Percentiles rank a stretch among this genome's conserved stretches.
phyloP scores from a whole-genome alignment of 2,329 filamentous ascomycete species.

The Aureobasidium sp. region DNA sequence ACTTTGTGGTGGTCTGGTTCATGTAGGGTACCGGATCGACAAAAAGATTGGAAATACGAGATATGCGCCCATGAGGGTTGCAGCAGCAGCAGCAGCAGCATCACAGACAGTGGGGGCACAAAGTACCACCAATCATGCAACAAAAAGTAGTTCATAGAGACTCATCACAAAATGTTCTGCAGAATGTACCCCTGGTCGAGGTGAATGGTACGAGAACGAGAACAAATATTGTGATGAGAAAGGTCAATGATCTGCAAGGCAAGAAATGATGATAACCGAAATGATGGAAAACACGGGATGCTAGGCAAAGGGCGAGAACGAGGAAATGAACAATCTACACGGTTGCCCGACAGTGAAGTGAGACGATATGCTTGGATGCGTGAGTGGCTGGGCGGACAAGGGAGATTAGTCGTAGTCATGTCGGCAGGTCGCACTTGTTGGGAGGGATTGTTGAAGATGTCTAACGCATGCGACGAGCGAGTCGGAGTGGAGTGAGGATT shows the following conservation, averaged over 20 bases:
- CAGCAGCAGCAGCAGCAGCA: not conserved
- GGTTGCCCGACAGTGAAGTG: not conserved
- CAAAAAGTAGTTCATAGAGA: not conserved
- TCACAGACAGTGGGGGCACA: not conserved
- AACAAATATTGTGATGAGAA: not conserved
- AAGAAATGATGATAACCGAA: not conserved
- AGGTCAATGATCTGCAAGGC: not conserved
- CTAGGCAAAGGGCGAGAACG: not conserved
- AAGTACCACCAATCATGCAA: not conserved
- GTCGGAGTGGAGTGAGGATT: conserved; percentile 14
- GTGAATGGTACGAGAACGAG: not conserved
- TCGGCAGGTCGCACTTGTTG: conserved; percentile 12
- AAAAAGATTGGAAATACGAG: not conserved
- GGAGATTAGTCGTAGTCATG: not conserved
- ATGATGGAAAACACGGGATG: not conserved
- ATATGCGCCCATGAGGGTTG: not conserved
- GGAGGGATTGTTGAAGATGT: conserved; percentile 1
- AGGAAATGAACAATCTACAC: not conserved
- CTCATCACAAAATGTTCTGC: not conserved
- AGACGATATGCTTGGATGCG: not conserved
- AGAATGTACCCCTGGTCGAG: not conserved
- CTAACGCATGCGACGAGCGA: not conserved
- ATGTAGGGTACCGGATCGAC: not conserved
- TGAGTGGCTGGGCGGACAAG: not conserved
- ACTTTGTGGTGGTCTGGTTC: not conserved